Conservation (phyloP, 768 basidiomycete genomes). For the Russula virescens region DNA sequence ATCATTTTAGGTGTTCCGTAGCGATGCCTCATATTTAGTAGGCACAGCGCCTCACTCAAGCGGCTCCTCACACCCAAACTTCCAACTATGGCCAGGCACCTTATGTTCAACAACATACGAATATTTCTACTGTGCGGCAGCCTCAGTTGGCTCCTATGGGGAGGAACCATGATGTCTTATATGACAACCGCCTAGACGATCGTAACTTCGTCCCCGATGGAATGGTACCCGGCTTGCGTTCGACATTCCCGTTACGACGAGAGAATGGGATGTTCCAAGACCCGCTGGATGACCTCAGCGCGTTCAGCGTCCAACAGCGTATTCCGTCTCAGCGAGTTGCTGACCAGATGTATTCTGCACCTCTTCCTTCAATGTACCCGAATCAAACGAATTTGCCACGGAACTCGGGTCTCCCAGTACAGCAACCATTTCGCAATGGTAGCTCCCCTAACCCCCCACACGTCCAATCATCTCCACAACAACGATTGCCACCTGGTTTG, state of each 20-base stretch:
- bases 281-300: conserved; percentile 52
- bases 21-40: conserved; percentile 9
- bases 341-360: conserved; percentile 52
- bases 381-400: conserved; percentile 49
- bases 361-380: conserved; percentile 43
- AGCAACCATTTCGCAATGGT: conserved; percentile 59
- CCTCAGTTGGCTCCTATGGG: conserved; percentile 34
- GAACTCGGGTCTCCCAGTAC: conserved; percentile 49
- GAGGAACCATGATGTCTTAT: conserved; percentile 59
- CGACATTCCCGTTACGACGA: conserved; percentile 54
- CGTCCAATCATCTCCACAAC: conserved; percentile 43
- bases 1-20: neutral
- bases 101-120: conserved; percentile 27
- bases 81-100: conserved; percentile 27
- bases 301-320: conserved; percentile 52
- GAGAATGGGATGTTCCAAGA: conserved; percentile 54
- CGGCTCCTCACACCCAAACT: conserved; percentile 25
- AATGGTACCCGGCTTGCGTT: conserved; percentile 78
- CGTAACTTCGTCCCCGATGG: conserved; percentile 78
- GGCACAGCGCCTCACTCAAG: conserved; percentile 20
- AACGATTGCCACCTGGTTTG: conserved; percentile 71
- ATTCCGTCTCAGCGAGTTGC: conserved; percentile 46
- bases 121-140: conserved; percentile 34
- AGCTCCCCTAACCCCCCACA: conserved; percentile 55
- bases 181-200: conserved; percentile 70